A percentile compares a stretch with the other conserved stretches of the same genome.
Conservation (phyloP, 148 eudicot species). For the Pouteria glomerata region DNA sequence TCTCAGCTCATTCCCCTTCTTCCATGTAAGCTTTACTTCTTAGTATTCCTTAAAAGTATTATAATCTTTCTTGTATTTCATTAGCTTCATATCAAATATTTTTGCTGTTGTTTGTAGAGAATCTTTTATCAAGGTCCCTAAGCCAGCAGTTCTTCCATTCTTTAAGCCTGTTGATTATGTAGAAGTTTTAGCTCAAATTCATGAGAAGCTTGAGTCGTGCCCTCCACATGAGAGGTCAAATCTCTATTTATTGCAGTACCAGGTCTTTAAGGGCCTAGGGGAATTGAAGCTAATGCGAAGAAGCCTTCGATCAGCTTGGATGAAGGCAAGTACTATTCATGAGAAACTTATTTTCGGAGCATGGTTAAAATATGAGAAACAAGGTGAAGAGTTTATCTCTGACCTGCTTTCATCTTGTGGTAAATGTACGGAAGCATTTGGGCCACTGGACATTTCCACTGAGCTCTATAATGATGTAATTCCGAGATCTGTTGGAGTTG, state of each 20-base stretch:
- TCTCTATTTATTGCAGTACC: slow-evolving; percentile 76
- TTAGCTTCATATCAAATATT: background rate
- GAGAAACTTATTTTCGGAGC: slow-evolving; percentile 81
- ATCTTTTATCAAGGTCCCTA: slow-evolving; percentile 85
- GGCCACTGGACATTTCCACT: slow-evolving; percentile 62
- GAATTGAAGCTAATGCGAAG: slow-evolving; percentile 86
- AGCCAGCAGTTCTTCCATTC: slow-evolving; percentile 71
- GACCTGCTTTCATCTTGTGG: slow-evolving; percentile 69
- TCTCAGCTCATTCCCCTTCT: slow-evolving; percentile 58
- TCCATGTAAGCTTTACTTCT: slow-evolving; percentile 55
- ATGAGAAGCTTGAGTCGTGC: slow-evolving; percentile 87
- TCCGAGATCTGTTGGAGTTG: slow-evolving; percentile 18
- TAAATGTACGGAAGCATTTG: slow-evolving; percentile 70
- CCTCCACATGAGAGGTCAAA: slow-evolving; percentile 49
- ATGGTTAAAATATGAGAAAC: slow-evolving; percentile 93
- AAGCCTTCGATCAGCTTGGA: slow-evolving; percentile 86
- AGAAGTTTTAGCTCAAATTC: slow-evolving; percentile 86
- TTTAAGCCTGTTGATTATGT: slow-evolving; percentile 94
- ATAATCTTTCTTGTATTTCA: background rate
- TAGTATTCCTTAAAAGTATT: background rate
- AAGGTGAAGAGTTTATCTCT: slow-evolving; percentile 69
- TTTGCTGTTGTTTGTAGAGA: slow-evolving; percentile 50
- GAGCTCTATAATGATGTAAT: slow-evolving; percentile 37
- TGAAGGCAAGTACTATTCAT: slow-evolving; percentile 63
- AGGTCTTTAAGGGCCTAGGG: slow-evolving; percentile 93